phyloP scores from a whole-genome alignment of 2,329 filamentous ascomycete species.

The Sclerotinia subarctica region DNA sequence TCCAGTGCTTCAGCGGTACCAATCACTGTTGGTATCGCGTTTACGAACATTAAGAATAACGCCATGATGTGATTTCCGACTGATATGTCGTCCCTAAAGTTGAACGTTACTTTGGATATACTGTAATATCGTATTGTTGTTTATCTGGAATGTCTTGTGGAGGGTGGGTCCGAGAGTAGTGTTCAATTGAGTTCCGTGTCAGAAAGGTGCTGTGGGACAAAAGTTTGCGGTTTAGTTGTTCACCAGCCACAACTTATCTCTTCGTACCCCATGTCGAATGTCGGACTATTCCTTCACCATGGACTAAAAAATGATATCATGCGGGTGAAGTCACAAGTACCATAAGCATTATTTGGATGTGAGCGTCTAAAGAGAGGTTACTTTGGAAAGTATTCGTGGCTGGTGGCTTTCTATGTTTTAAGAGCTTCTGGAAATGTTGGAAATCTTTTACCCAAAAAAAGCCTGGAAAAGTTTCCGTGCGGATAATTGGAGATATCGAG shows the following conservation, averaged over 20 bases:
- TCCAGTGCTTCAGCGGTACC: slow-evolving; percentile 18
- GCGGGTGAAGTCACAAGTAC: not conserved
- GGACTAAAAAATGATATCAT: slow-evolving; percentile 11
- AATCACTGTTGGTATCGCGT: slow-evolving; percentile 18
- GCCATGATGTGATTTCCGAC: slow-evolving; percentile 12
- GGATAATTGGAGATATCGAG: not conserved
- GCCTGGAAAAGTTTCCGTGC: not conserved
- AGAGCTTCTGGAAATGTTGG: not conserved
- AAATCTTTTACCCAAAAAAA: not conserved
- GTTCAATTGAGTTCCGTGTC: slow-evolving; percentile 10
- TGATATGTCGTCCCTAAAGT: not conserved
- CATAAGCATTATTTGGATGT: not conserved
- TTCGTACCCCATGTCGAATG: not conserved
- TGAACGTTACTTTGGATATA: not conserved
- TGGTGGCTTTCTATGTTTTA: not conserved
- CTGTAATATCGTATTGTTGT: slow-evolving; percentile 1
- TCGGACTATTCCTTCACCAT: not conserved
- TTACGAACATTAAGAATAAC: slow-evolving; percentile 17
- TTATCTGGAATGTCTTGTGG: not conserved
- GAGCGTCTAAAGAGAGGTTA: not conserved
- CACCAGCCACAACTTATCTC: slow-evolving; percentile 18
- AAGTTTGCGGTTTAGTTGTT: not conserved
- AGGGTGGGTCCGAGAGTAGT: not conserved
- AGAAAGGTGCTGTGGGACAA: slow-evolving; percentile 6
- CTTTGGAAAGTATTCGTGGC: not conserved